Evolutionary conservation across 2,329 filamentous ascomycete species (phyloP), one percentile per base, ranked within the genome.

Genomic region (Emericellopsis atlantica): DNA sequence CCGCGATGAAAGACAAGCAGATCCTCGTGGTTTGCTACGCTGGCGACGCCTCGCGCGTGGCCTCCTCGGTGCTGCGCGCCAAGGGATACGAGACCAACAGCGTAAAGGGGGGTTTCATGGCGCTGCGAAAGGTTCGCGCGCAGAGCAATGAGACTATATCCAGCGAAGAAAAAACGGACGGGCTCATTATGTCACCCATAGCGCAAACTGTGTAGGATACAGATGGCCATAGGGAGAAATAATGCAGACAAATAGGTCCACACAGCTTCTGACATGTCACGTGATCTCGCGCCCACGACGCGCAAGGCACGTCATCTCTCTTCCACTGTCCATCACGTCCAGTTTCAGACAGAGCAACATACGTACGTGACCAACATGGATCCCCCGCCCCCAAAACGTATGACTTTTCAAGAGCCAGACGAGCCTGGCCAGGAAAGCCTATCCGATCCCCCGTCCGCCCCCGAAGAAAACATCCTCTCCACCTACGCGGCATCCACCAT

Each of bases 1-100:
- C 42, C 2, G 43, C 52, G 9, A 43, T 65, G 2, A 35, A 44
- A 6, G 54, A 47, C 4, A 60, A 58, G 41, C 58, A 59, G 6
- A 50, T 70, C 11, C 48, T 76, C 9, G 48, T 74, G 9, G 50
- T 72, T 9, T 76, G 72, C 49, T 74, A 75, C 40, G 58, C 72
- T 37, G 73, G 73, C 3, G 70, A 77, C 43, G 69, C 65, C 24
- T 61, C 72, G 5, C 61, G 73, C 1, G 62, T 76, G 5, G 72
- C 70, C 3, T 68, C 68, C 3, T 74, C 70, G 40, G 62, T 76
- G 3, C 50, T 76, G 37, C 59, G 71, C 5, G 69, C 67, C 0
- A 70, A 68, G 45, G 69, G 66, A 0, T 55, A 65, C 21, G 58
- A 62, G 42, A 67, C 68, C 1, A 62, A 66, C 34, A 70, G 65